These are phyloP conservation scores for Metschnikowia amazonensis DNA, from an alignment of 805 yeast species.

Conservation along the genomic window DNA sequence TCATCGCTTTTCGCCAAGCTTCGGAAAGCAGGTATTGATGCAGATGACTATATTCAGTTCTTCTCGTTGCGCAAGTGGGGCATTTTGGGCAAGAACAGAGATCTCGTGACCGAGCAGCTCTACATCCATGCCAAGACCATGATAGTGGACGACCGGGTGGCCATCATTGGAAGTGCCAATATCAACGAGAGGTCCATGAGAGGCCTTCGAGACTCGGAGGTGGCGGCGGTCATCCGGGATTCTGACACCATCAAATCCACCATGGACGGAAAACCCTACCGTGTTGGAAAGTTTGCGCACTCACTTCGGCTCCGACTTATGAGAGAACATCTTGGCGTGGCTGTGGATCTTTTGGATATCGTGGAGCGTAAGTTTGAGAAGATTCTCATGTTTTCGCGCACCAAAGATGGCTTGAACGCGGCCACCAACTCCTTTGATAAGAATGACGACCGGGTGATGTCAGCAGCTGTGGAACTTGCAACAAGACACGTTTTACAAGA, in stretches of 20 bases:
- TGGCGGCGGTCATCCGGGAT: conserved; percentile 86
- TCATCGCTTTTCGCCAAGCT: conserved; percentile 83
- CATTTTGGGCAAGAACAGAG: conserved; percentile 69
- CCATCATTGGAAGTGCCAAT: conserved; percentile 95
- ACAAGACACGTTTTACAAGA: conserved; percentile 60
- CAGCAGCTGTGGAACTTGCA: conserved; percentile 75
- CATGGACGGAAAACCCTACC: conserved; percentile 80
- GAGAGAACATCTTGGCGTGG: conserved; percentile 96
- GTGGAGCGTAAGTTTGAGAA: conserved; percentile 67
- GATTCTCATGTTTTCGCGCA: conserved; percentile 44
- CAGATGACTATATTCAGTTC: conserved; percentile 88
- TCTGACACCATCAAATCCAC: conserved; percentile 61
- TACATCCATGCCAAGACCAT: conserved; percentile 91
- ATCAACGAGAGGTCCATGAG: conserved; percentile 95
- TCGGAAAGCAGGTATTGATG: conserved; percentile 74
- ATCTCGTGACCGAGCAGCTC: conserved; percentile 81
- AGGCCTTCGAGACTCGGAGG: conserved; percentile 91
- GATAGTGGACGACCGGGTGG: conserved; percentile 89
- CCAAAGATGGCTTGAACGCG: conserved; percentile 39
- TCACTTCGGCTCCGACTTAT: conserved; percentile 83
- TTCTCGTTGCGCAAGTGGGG: conserved; percentile 96
- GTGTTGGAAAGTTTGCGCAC: conserved; percentile 86
- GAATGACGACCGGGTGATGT: conserved; percentile 35
- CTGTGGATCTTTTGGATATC: conserved; percentile 78
- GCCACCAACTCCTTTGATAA: conserved; percentile 42